Conservation (phyloP, 441 rosid species). For the Gossypium schwendimanii region DNA sequence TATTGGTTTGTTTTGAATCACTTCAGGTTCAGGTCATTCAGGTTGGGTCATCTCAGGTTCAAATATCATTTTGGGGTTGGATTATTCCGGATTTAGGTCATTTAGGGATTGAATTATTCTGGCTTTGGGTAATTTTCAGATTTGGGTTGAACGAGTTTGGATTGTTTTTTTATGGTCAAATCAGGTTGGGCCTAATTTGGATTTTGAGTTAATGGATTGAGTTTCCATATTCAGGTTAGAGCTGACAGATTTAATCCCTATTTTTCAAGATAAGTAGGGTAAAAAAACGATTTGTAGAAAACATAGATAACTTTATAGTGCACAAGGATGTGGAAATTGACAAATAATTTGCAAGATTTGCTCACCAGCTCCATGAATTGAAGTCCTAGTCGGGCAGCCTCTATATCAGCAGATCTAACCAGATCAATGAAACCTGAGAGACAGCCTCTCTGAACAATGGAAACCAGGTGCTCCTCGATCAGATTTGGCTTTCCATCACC, state of each 20-base stretch:
- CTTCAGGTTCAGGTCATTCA: too few species aligned
- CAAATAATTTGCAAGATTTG: conserved; percentile 13
- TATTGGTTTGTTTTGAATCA: too few species aligned
- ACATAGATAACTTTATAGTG: not conserved
- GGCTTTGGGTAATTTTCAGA: too few species aligned
- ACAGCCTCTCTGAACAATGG: conserved; percentile 69
- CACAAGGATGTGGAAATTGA: not conserved
- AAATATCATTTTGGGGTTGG: too few species aligned
- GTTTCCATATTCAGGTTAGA: too few species aligned
- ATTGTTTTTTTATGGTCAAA: too few species aligned
- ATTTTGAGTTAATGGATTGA: too few species aligned
- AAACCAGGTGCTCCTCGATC: conserved; percentile 62
- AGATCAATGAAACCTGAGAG: conserved; percentile 74
- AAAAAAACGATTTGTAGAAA: not conserved
- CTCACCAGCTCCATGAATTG: conserved; percentile 94
- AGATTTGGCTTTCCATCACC: conserved; percentile 56
- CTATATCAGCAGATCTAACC: conserved; percentile 74
- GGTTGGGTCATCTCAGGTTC: too few species aligned
- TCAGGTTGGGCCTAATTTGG: too few species aligned
- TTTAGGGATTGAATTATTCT: too few species aligned
- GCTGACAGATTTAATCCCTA: not conserved
- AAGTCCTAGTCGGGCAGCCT: conserved; percentile 87
- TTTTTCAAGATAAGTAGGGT: not conserved
- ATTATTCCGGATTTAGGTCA: too few species aligned
- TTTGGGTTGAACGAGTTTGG: too few species aligned